phyloP scores from a whole-genome alignment of 805 yeast genomes.

The Schwanniomyces occidentalis region DNA sequence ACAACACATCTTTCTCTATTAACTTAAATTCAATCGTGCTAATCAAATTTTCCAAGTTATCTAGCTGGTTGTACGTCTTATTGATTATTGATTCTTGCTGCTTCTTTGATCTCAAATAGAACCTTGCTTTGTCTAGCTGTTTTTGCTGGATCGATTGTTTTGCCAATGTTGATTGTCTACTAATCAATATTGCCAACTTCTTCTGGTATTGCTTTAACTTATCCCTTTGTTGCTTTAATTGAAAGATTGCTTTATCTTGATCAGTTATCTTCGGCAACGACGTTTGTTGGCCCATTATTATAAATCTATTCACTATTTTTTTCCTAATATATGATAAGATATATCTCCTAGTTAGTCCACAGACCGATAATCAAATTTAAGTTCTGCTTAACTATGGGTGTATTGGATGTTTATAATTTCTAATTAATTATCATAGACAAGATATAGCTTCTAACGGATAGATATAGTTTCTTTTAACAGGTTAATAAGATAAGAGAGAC shows the following conservation, averaged over 20 bases:
- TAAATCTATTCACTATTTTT: not conserved
- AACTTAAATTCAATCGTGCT: constrained; percentile 84
- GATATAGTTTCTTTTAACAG: no score
- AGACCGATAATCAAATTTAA: not conserved
- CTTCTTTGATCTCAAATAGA: constrained; percentile 73
- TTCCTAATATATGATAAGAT: not conserved
- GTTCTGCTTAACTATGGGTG: constrained; percentile 4
- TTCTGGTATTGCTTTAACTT: constrained; percentile 71
- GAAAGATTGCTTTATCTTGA: constrained; percentile 84
- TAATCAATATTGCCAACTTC: constrained; percentile 56
- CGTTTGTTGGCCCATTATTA: constrained; percentile 44
- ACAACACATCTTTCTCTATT: constrained; percentile 80
- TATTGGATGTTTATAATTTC: not conserved
- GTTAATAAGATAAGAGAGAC: no score
- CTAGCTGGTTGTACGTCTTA: constrained; percentile 75
- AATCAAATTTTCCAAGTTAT: constrained; percentile 75
- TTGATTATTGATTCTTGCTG: constrained; percentile 74
- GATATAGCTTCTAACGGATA: no score
- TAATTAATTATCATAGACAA: not conserved
- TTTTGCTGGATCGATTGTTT: constrained; percentile 51
- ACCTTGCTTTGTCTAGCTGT: constrained; percentile 60
- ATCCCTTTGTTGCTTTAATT: constrained; percentile 86
- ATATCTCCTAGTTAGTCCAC: no score
- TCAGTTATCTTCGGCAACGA: constrained; percentile 65
- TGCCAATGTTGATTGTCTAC: constrained; percentile 63